Conservation (phyloP, 2,329 filamentous ascomycete genomes). For the Tolypocladium capitatum region DNA sequence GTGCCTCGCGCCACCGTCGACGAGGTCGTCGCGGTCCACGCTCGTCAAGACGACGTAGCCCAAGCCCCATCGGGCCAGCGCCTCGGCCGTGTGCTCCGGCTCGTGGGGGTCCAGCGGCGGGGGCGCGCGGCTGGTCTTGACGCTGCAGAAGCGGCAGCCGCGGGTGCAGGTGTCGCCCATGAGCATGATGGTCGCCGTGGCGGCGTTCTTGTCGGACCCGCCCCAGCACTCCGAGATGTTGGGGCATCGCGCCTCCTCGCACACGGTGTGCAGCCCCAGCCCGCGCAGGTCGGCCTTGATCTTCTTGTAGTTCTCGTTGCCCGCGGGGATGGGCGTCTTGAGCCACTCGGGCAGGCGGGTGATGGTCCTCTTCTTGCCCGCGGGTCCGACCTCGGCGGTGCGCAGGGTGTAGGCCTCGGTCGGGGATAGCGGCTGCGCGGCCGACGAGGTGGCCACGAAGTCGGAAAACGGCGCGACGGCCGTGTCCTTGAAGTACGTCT, state of each 20-base stretch:
- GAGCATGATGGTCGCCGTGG: conserved; percentile 96
- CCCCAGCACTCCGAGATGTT: conserved; percentile 99
- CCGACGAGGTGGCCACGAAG: conserved; percentile 34
- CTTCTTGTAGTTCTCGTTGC: conserved; percentile 73
- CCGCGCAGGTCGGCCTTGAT: conserved; percentile 91
- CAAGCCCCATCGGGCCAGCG: conserved; percentile 79
- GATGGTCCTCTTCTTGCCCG: conserved; percentile 48
- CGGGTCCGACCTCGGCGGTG: conserved; percentile 51
- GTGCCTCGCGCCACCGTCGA: conserved; percentile 77
- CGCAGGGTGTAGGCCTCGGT: conserved; percentile 46
- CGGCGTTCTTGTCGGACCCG: conserved; percentile 72
- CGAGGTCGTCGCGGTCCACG: conserved; percentile 86
- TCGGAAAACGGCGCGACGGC: conserved; percentile 43
- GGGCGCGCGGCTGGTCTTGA: conserved; percentile 71
- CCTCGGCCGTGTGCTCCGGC: conserved; percentile 92
- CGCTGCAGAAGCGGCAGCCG: conserved; percentile 91
- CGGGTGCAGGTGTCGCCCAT: conserved; percentile 98
- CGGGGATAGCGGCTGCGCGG: conserved; percentile 28
- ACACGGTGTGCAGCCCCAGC: conserved; percentile 84
- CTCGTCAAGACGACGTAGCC: conserved; percentile 91
- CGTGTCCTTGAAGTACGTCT: conserved; percentile 47
- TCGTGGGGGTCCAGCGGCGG: conserved; percentile 85
- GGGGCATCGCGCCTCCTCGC: conserved; percentile 91
- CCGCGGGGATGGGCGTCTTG: conserved; percentile 84
- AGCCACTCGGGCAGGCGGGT: conserved; percentile 83